Base-by-base conservation (phyloP, 2,329 filamentous ascomycete genomes). In the Aspergillus carbonarius region DNA sequence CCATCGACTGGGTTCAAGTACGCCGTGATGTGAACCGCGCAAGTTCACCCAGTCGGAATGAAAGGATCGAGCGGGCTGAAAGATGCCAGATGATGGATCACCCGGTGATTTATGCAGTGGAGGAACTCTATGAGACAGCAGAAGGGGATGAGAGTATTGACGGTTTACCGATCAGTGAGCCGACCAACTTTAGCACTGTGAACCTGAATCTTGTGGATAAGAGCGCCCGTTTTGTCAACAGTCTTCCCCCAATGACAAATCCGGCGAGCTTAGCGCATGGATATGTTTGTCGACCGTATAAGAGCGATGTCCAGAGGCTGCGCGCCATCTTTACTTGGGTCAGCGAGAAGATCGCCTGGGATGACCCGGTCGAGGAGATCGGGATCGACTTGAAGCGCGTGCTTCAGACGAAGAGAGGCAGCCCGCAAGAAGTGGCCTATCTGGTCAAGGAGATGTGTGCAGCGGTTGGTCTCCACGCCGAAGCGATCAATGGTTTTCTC, bases 281-380 rank as follows among this genome's bases (percentile, higher is more conserved):
- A 1, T 96, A 96, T 71, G 87, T 99, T 10, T 99, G 96, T 71
- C 86, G 95, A 27, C 96, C 95, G 0, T 96, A 97, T 74, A 85
- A 93, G 60, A 97, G 91, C 74, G 93, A 98, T 68, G 91, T 97
- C 0, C 95, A 99, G 74, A 86, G 93, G 35, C 78, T 99, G 25
- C 86, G 96, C 23, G 93, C 95, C 15, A 98, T 99, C 62, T 99
- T 98, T 70, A 97, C 91, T 1, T 99, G 93, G 93, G 91, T 96
- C 5, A 86, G 91, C n/a, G 95, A 99, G 72, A 92, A 93, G 67
- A 88, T 99, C 57, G 85, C 85, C 32, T 99, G 95, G 95, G 95
- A 99, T 54, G 93, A 97, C 68, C 92, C 96, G 64, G 92, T 92
- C 63, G 92, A 96, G 66, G 90, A 88, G n/a, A 83, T 89, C 7